Base-by-base conservation (phyloP, 371 early-diverging fungal species). In the Mortierella sp. region DNA sequence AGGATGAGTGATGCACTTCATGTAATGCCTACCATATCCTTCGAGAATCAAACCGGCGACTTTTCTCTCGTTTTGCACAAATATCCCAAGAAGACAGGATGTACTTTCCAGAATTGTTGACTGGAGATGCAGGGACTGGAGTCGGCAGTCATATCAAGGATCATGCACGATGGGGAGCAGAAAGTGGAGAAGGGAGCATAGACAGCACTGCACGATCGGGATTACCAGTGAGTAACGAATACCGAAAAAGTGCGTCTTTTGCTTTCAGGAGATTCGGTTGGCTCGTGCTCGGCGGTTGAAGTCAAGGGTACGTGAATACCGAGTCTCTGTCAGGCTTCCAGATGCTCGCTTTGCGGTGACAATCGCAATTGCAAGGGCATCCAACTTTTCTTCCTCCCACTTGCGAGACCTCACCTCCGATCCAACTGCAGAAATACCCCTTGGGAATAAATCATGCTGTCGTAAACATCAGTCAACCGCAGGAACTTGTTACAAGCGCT, bases 91-190 rank as follows among this genome's bases (percentile, higher is more conserved):
- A 37, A 37, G 37, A 37, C 37, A 37, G 9, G 37, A 37, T 5
- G 9, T 9, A 9, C 37, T 5, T 37, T 9, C 37, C 37, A 37
- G 57, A 56, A 16, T 21, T 64, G 45, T 30, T 66, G 30, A 51
- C 58, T 18, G 66, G 66, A 4, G 55, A 57, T 7, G 48, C 66
- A 30, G 66, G 66, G 21, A 65, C 66, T 1, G 47, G 59, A 2
- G 58, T 66, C 7, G 58, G 66, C 16, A 48, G 30, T 16, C 46
- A 50, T 6, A 66, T 66, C 26, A 21, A 23, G 12, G 66, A 58
- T 4, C 59, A 66, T 29, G 29, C 14, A 15, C 25, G 52, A 4
- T 37, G 51, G 30, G 66, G 66, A 47, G 66, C 1, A 30, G 50
- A n/a, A 66, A 58, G 21, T 26, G 57, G 57, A 57, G 66, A 5